Base-by-base conservation (phyloP, 768 basidiomycete genomes). In the Candolleomyces aberdarensis region DNA sequence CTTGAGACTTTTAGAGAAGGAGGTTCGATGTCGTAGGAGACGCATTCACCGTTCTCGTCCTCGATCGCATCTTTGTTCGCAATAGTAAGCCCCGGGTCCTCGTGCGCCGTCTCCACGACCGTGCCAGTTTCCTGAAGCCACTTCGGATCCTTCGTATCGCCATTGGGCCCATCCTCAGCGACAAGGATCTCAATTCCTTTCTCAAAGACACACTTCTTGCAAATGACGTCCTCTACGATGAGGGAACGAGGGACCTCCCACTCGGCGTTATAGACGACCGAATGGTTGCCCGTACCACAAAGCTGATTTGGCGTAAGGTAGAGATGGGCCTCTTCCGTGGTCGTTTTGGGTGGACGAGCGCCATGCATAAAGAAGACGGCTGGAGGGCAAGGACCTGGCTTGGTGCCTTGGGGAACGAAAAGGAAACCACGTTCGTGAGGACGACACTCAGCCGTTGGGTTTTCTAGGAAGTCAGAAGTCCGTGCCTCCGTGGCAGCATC, bases 261-360 rank as follows among this genome's bases (percentile, higher is more conserved):
- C 58, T 83, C 80, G 5, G 77, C 82, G 49, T 74, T 65, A 64
- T 83, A 81, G 0, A 84, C 82, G 40, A 69, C 50, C 0, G 85
- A 86, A 64, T 88, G 86, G 63, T 83, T 65, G 0, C 86, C 85
- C 0, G 15, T 1, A 6, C 85, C 86, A 9, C 77, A 62, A 14
- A n/a, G 53, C 39, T 75, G 65, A 0, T 47, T 43, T 0, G 77
- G 75, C 1, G 76, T 75, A 56, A 87, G 62, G 59, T 84, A 82
- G 14, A 86, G 71, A 65, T 86, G 83, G 0, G 79, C 82, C 57
- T 79, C 80, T 19, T 71, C 81, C 15, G 29, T 1, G 6, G 1
- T 9, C 13, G n/a, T 3, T 19, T 14, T 41, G 15, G 17, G 9
- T 20, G 40, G 54, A 9, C 40, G 36, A n/a, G 39, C 32, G 1